Evolutionary conservation across 257 asterid species (phyloP), one percentile per base, ranked within the genome.

Genomic region (Ligustrum vulgare): DNA sequence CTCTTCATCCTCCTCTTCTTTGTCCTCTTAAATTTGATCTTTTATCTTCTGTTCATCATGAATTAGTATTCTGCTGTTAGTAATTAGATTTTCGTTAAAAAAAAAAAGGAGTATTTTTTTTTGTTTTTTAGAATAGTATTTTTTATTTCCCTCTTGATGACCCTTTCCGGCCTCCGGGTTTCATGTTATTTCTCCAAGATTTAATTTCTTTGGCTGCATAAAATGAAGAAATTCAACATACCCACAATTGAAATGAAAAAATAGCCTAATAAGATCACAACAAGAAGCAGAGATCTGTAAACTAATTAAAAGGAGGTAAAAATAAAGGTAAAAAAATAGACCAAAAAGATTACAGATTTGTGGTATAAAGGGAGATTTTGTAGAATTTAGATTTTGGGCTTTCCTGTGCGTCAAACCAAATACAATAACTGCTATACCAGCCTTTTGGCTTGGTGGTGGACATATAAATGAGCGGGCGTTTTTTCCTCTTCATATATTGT

Each of bases 111-210:
- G n/a, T n/a, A n/a, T n/a, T n/a, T n/a, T n/a, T n/a, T n/a, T n/a
- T n/a, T n/a, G n/a, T n/a, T n/a, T n/a, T n/a, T n/a, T n/a, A n/a
- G n/a, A n/a, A n/a, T n/a, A n/a, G n/a, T n/a, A n/a, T n/a, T n/a
- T n/a, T n/a, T n/a, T n/a, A n/a, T n/a, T n/a, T n/a, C n/a, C 98
- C 72, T 85, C 96, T 51, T 83, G 86, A 79, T 84, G 91, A 77
- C 83, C 82, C 82, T 90, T 93, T 35, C 89, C 97, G 54, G 97
- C n/a, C n/a, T n/a, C n/a, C n/a, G n/a, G n/a, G 83, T 86, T 90
- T 90, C 98, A 93, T 83, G 18, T 0, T 69, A 25, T 10, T n/a
- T 47, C 18, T 39, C 54, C 79, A 77, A 84, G 69, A 87, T 77
- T 75, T 43, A 72, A 23, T 68, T 43, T 73, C 75, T 67, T 72